Evolutionary conservation across 371 early-diverging fungal species (phyloP).

Genomic region (Coemansia sp.): DNA sequence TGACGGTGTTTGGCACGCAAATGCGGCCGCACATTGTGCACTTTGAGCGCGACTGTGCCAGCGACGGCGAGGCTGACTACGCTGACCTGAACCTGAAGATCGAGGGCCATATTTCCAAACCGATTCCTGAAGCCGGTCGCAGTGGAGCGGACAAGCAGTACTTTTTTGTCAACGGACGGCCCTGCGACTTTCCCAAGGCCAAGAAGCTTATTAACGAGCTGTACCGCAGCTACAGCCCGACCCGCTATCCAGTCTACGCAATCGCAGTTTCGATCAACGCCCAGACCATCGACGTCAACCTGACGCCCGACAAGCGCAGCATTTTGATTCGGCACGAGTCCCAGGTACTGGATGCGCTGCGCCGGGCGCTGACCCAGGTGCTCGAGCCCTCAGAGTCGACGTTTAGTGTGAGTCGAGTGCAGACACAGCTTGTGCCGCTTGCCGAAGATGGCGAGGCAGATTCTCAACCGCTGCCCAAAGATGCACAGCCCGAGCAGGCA

Average conservation of each 20-base stretch:
- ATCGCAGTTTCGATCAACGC: constrained; percentile 67
- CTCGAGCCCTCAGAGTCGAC: constrained; percentile 21
- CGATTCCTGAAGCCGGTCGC: constrained; percentile 68
- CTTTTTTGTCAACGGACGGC: constrained; percentile 84
- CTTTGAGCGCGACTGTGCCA: constrained; percentile 51
- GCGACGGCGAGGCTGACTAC: not conserved
- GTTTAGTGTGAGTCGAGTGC: constrained; percentile 14
- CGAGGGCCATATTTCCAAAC: constrained; percentile 67
- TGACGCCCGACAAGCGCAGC: constrained; percentile 94
- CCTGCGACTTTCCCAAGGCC: constrained; percentile 74
- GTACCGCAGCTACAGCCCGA: constrained; percentile 65
- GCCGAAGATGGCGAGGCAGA: not conserved
- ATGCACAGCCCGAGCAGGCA: not conserved
- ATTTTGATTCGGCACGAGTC: constrained; percentile 79
- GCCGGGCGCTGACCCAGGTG: constrained; percentile 46
- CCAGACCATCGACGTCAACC: constrained; percentile 79
- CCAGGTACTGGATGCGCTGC: constrained; percentile 56
- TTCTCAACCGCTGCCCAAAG: not conserved
- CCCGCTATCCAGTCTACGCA: constrained; percentile 80
- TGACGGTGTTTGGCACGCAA: constrained; percentile 74
- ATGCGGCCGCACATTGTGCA: constrained; percentile 57
- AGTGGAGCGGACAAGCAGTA: constrained; percentile 82
- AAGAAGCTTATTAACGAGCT: constrained; percentile 75
- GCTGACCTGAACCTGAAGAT: constrained; percentile 24
- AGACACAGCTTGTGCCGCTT: constrained; percentile 8